Base-by-base conservation (phyloP, 176 grass and related monocot genomes). In the Musa beccarii region DNA sequence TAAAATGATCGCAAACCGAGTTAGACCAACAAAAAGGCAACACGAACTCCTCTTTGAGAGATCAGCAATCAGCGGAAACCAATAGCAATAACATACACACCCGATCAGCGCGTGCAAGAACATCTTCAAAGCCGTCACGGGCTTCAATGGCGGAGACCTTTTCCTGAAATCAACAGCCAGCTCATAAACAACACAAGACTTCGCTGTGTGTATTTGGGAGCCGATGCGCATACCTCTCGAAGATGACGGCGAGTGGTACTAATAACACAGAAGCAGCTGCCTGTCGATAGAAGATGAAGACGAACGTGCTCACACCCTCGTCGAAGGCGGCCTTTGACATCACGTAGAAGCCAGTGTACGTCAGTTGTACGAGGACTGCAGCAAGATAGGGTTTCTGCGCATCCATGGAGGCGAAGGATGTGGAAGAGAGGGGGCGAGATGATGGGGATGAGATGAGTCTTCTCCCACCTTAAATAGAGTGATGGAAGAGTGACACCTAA, bases 231-330 rank as follows among this genome's bases (percentile, higher is more conserved):
- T 68, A 81, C 83, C 83, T 81, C 69, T 85, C 80, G 16, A 76
- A 20, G 43, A 81, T 12, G 61, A 96, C 57, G 54, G 87, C 76
- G 0, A 92, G 19, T 1, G 93, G 93, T 28, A 87, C 76, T 66
- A 92, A 52, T 2, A 92, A 56, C 3, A 86, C 28, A 13, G 85
- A 69, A 34, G 87, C 92, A 15, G 70, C 69, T 0, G 85, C 89
- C 83, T 96, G 93, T 9, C 93, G 87, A 69, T 96, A 96, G 81
- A 96, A 90, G 83, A 96, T 77, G 83, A 96, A 92, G 19, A 96
- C 89, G 49, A 79, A 84, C 59, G 93, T 89, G 85, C 62, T 96
- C 63, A 90, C 52, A 10, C 85, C 89, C 9, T 56, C 49, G 71
- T 92, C 78, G 63, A 96, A 90, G 7, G 87, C 87, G 2, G 87